Base-by-base conservation (phyloP, 2,329 filamentous ascomycete species). In the Penicillium aurantiogriseum region DNA sequence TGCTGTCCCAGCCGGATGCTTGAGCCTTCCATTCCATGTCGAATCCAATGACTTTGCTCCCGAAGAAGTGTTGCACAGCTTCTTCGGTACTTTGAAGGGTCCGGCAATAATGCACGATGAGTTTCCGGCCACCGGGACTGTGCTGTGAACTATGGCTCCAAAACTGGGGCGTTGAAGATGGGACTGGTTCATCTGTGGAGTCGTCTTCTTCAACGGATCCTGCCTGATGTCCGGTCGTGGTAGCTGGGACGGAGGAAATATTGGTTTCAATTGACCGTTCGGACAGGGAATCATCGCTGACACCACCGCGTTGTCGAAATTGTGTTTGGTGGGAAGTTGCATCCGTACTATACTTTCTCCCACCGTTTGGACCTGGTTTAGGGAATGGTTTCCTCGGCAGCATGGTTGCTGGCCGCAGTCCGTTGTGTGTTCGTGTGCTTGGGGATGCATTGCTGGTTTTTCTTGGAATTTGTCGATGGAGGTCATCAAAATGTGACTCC, bases 11-110 rank as follows among this genome's bases (percentile, higher is more conserved):
- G 21, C 71, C 79, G 6, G 69, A 76, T 0, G 85, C 80, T 6
- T 82, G 77, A 1, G 79, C 63, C 51, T 85, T 81, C 92, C 93
- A 97, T 76, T 97, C 93, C 60, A 97, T 81, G 68, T 97, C 92
- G 60, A 97, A 91, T 0, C 92, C 92, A n/a, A 97, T 71, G 2
- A 95, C 75, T 39, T 84, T 79, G 67, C 94, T 85, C 27, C 82
- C 64, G 39, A 86, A 69, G 64, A 97, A 96, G 56, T 88, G 81
- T 56, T 83, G 73, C 19, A 84, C 78, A 8, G 89, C 82, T 6
- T 78, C 75, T 71, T 97, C 91, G 19, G 89, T 88, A 3, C 83
- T 84, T 36, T 85, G 78, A 44, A 81, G 83, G 56, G 80, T 88
- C 48, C 78, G 85, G 78, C 91, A 96, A 73, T 96, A 96, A 69